Base-by-base conservation (phyloP, 208 protist genomes). In the Leishmania martiniquensis region DNA sequence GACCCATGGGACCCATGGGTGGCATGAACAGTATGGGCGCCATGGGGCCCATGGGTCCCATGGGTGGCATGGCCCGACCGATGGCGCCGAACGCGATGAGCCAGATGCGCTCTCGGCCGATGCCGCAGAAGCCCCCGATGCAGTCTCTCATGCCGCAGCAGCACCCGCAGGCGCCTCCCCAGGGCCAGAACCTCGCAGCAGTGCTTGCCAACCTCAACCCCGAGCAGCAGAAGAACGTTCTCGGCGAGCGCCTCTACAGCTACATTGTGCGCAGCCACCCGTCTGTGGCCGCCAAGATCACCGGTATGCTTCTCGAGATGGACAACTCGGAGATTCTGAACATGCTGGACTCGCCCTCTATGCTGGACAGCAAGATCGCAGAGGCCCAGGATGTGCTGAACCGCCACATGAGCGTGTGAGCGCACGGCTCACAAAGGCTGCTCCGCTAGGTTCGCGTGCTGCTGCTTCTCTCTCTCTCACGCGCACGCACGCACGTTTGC, bases 281-380 rank as follows among this genome's bases (percentile, higher is more conserved):
- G 1, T 86, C 93, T 45, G 84, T 96, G 22, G 98, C 98, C 37
- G 95, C 98, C 78, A 99, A 99, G 95, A 99, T 99, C 89, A 99
- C 99, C 57, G 99, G 99, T 87, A 99, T 99, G 99, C 90, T 99
- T 15, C 92, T 99, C 39, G 99, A 99, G 88, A 99, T 99, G 92
- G 97, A 99, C 80, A 97, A 96, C 85, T 76, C 80, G 69, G 98
- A 99, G 78, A 96, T 99, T 83, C 86, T 99, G 42, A 87, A 95
- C 82, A 96, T 99, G 77, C 90, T 99, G 69, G 98, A 99, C 79
- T 96, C 83, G 67, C 89, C 88, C 52, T 82, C 91, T 32, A 78
- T 97, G 63, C 93, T 99, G 74, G 77, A 91, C 75, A 87, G 88
- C 76, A 99, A 99, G 97, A 98, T 99, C 73, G 86, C 93, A 13